A percentile compares a stretch with the other conserved stretches of the same genome.
Conservation (phyloP, 495 filamentous ascomycete species). For the Daldinia concentrica region DNA sequence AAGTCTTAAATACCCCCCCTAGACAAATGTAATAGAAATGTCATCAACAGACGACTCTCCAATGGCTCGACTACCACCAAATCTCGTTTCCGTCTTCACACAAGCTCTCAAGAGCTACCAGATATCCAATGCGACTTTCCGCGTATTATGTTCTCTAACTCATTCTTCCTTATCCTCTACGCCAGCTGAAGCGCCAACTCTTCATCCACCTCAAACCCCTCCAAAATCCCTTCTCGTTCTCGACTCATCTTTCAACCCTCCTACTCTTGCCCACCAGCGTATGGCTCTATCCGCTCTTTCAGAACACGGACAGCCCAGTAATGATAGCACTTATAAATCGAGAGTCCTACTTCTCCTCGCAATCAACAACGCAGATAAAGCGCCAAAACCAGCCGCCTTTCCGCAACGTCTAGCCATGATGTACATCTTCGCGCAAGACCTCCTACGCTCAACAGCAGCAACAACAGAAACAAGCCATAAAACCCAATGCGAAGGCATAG, state of each 20-base stretch:
- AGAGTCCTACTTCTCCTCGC: slow-evolving; percentile 84
- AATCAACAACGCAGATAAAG: slow-evolving; percentile 94
- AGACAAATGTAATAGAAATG: slow-evolving; percentile 11
- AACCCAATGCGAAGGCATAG: slow-evolving; percentile 55
- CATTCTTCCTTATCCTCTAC: slow-evolving; percentile 44
- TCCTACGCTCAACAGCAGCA: slow-evolving; percentile 9
- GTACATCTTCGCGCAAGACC: slow-evolving; percentile 71
- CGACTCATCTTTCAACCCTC: slow-evolving; percentile 96
- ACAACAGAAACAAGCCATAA: too few species aligned
- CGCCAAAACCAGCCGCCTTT: slow-evolving; percentile 81
- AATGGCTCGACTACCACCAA: slow-evolving; percentile 42
- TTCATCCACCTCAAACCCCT: slow-evolving; percentile 35
- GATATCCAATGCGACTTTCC: slow-evolving; percentile 63
- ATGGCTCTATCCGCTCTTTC: slow-evolving; percentile 76
- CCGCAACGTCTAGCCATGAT: slow-evolving; percentile 88
- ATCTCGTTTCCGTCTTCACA: slow-evolving; percentile 54
- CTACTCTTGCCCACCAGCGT: slow-evolving; percentile 80
- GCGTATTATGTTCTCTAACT: slow-evolving; percentile 65
- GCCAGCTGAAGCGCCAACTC: slow-evolving; percentile 17
- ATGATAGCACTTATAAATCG: slow-evolving; percentile 29
- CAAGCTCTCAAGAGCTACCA: slow-evolving; percentile 66
- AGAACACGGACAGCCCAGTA: slow-evolving; percentile 42
- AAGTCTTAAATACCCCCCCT: background rate
- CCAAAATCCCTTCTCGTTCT: slow-evolving; percentile 74
- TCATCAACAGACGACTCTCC: background rate